phyloP scores from a whole-genome alignment of 1,284 basidiomycete genomes.

The Caloboletus inedulis region DNA sequence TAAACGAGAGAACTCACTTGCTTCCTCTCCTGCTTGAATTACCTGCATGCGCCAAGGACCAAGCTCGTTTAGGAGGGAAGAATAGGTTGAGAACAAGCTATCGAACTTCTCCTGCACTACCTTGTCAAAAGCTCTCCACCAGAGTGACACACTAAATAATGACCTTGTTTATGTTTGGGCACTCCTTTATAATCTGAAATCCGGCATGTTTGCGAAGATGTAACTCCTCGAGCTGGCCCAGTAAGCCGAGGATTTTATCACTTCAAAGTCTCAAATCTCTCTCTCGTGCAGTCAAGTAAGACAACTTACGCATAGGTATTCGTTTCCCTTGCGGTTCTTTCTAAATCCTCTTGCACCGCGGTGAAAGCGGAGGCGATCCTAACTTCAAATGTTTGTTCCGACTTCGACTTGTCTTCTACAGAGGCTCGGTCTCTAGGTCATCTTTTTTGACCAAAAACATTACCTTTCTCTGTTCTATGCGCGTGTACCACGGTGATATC shows the following conservation, averaged over 20 bases:
- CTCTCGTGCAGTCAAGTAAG: neutral
- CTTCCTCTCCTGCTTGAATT: conserved; percentile 37
- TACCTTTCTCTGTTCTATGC: conserved; percentile 19
- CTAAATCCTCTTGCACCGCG: conserved; percentile 15
- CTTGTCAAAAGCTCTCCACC: conserved; percentile 10
- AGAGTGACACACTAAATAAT: neutral
- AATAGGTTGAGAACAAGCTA: conserved; percentile 30
- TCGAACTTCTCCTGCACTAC: conserved; percentile 35
- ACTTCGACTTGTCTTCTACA: conserved; percentile 8
- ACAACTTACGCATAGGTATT: conserved; percentile 27
- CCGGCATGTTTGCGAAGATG: conserved; percentile 18
- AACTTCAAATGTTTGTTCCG: conserved; percentile 26
- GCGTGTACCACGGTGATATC: neutral
- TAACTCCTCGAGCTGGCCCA: conserved; percentile 25
- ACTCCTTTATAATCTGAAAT: conserved; percentile 8
- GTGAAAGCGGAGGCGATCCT: conserved; percentile 20
- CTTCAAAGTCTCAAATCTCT: conserved; percentile 15
- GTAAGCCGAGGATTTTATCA: conserved; percentile 20
- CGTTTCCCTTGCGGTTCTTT: conserved; percentile 19
- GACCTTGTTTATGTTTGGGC: conserved; percentile 23
- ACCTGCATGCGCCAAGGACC: conserved; percentile 34
- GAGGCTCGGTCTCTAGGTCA: neutral
- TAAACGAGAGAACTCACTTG: conserved; percentile 30
- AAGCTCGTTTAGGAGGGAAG: conserved; percentile 37
- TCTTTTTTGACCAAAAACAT: neutral